Percentiles rank a stretch among this genome's conserved stretches.
Evolutionary conservation across 306 rosid species (phyloP).

Genomic region (Inga leiocalycina): DNA sequence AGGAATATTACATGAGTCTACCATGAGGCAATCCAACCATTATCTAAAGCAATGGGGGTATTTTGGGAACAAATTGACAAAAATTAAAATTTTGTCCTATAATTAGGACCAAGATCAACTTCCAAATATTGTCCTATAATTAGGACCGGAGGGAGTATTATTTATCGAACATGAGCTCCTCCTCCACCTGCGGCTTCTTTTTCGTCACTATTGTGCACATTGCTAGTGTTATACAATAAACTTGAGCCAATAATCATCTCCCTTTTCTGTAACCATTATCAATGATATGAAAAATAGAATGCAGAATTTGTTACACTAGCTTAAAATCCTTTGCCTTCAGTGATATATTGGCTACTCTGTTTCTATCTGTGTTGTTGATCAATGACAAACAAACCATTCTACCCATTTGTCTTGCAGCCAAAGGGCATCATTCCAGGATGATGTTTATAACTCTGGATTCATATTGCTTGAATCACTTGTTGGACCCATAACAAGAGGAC

Average conservation of each 20-base stretch:
- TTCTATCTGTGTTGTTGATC: background rate
- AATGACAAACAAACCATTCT: constrained; percentile 13
- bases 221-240: no score
- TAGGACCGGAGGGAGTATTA: no score
- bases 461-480: constrained; percentile 80
- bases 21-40: no score
- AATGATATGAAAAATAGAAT: constrained; percentile 4
- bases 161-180: no score
- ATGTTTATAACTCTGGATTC: constrained; percentile 81
- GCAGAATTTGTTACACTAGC: background rate
- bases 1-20: no score
- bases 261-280: background rate
- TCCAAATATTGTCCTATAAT: no score
- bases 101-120: no score
- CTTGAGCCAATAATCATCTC: background rate
- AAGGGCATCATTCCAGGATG: constrained; percentile 51
- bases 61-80: no score
- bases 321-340: background rate
- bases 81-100: no score
- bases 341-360: background rate
- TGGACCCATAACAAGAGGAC: constrained; percentile 63
- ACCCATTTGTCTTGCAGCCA: constrained; percentile 41
- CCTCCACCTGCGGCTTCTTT: no score
- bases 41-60: no score
- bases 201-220: no score